Evolutionary conservation across 495 filamentous ascomycete species (phyloP).

Genomic region (Talaromyces thailandensis): DNA sequence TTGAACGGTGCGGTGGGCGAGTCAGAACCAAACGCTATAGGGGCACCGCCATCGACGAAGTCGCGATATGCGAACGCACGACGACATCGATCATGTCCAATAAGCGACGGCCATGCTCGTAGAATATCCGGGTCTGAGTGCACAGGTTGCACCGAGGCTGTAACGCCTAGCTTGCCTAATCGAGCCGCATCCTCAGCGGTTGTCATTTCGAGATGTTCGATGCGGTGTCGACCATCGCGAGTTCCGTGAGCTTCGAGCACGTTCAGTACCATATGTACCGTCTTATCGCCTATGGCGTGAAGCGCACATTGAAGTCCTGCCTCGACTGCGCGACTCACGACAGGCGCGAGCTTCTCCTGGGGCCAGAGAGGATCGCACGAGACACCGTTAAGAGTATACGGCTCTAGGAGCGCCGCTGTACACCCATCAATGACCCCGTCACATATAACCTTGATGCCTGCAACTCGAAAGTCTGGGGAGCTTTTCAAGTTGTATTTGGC

Average conservation of each 20-base stretch:
- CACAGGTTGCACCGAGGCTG: conserved; percentile 55
- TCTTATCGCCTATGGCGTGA: conserved; percentile 56
- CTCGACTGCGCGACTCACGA: conserved; percentile 43
- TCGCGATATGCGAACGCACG: conserved; percentile 56
- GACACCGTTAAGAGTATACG: conserved; percentile 40
- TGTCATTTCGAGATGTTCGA: conserved; percentile 56
- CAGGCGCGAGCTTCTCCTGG: conserved; percentile 38
- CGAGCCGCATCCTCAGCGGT: conserved; percentile 40
- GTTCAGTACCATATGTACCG: conserved; percentile 47
- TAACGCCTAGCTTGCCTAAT: conserved; percentile 46
- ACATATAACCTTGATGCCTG: conserved; percentile 61
- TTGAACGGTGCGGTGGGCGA: conserved; percentile 51
- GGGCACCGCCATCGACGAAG: conserved; percentile 43
- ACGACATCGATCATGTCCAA: conserved; percentile 41
- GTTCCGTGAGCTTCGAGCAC: conserved; percentile 20
- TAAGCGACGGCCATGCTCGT: conserved; percentile 46
- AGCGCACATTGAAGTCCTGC: conserved; percentile 54
- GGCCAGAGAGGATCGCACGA: conserved; percentile 47
- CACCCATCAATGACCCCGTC: conserved; percentile 61
- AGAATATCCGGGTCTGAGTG: conserved; percentile 56
- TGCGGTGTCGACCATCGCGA: conserved; percentile 39
- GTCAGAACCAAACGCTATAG: conserved; percentile 51
- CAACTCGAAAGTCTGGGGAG: conserved; percentile 45
- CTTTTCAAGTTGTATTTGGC: conserved; percentile 33
- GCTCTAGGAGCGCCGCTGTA: conserved; percentile 52